These are phyloP conservation scores for Spinacia oleracea DNA, from an alignment of 179 eudicot species.

Conservation along the genomic window DNA sequence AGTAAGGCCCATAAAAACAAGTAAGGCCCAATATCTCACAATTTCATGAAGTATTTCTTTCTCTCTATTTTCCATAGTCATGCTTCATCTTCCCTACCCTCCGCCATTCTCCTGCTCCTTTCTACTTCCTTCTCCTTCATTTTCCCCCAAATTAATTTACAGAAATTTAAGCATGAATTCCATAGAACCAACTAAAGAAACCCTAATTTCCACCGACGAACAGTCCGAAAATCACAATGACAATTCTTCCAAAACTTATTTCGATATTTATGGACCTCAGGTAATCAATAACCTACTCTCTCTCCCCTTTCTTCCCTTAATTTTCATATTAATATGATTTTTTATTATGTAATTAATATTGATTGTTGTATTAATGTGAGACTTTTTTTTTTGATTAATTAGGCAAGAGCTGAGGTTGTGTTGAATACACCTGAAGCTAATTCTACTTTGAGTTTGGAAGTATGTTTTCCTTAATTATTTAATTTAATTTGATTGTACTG, in stretches of 20 bases:
- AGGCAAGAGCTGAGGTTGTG: conserved; percentile 75
- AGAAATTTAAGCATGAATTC: conserved; percentile 32
- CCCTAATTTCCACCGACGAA: conserved; percentile 24
- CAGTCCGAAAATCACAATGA: conserved; percentile 14
- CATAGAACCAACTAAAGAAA: conserved; percentile 7
- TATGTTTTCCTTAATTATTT: conserved; percentile 28
- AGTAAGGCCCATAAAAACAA: neutral
- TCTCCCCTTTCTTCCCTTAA: neutral
- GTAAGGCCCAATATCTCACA: neutral
- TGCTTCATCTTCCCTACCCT: neutral
- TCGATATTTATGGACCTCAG: conserved; percentile 72
- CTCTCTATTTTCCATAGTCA: neutral
- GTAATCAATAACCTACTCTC: conserved; percentile 28
- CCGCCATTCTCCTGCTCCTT: neutral
- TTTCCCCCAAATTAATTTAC: neutral
- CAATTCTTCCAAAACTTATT: conserved; percentile 37
- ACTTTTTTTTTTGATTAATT: neutral
- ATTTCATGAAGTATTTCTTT: too few species aligned
- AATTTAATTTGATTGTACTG: neutral
- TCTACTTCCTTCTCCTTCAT: neutral
- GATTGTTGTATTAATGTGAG: neutral
- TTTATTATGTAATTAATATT: neutral
- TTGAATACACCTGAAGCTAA: conserved; percentile 64
- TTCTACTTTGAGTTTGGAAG: conserved; percentile 70
- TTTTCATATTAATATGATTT: neutral